Base-by-base conservation (phyloP, 345 rosid genomes). In the Brassica cretica region DNA sequence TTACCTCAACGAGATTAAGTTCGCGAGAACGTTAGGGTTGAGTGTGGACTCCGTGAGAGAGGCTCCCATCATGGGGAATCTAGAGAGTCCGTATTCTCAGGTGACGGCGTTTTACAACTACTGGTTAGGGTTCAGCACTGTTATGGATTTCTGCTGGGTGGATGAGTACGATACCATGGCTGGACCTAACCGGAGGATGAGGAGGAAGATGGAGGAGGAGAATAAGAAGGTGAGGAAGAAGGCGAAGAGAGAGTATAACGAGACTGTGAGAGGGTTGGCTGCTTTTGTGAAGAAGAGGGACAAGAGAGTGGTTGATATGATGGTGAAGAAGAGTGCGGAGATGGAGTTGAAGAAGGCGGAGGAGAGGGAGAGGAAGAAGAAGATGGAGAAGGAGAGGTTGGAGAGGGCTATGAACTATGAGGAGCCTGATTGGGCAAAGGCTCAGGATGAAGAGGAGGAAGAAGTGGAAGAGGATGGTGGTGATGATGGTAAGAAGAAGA, bases 141-240 rank as follows among this genome's bases (percentile, higher is more conserved):
- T 89, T 4, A 88, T 93, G 97, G 99, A 93, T 80, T 95, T 95
- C 62, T 83, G 85, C 70, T 94, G 97, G 97, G 96, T 82, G 59
- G 98, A 92, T 79, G 80, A 87, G 84, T 89, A 88, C 24, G 93
- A 91, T 82, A 90, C 60, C 0, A 88, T 84, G 86, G 89, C 89
- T 0, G 98, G 97, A 25, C 83, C 85, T 1, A 90, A 91, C 44
- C 67, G 98, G 67, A 87, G 85, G 79, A 87, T 87, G 18, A 89
- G 98, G 85, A 86, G 99, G 82, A 24, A 85, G 8, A 91, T 95
- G 97, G 99, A 95, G 84, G 98, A 94, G 68, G 94, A 89, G 88
- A 94, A 91, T 67, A 91, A 88, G 89, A 94, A 94, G 85, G 29
- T 90, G 85, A 83, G 98, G 70, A 94, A 81, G 90, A 94, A 93